Conservation (phyloP, 352 stramenopile genomes). For the Globisporangium yorkense region DNA sequence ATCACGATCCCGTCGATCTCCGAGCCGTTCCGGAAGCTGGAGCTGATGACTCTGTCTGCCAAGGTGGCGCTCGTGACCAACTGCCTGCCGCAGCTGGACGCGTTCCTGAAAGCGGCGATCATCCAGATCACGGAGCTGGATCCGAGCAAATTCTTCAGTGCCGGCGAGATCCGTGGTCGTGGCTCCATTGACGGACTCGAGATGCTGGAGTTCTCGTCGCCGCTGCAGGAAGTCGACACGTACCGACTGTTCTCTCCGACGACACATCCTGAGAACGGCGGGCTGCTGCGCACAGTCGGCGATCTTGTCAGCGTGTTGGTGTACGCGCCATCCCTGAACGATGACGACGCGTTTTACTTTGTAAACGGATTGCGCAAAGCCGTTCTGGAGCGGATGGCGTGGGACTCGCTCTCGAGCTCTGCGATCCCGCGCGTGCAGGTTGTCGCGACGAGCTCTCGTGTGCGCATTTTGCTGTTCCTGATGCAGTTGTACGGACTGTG, state of each 20-base stretch:
- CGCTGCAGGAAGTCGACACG: not conserved
- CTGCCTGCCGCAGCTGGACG: slow-evolving; percentile 85
- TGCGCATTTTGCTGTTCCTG: slow-evolving; percentile 37
- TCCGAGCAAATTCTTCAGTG: slow-evolving; percentile 2
- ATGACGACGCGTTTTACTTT: slow-evolving; percentile 87
- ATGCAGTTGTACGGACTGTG: slow-evolving; percentile 57
- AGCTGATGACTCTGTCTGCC: slow-evolving; percentile 58
- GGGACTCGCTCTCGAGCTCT: slow-evolving; percentile 5
- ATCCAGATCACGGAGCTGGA: slow-evolving; percentile 71
- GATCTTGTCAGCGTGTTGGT: slow-evolving; percentile 64
- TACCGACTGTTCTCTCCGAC: not conserved
- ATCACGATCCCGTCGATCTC: slow-evolving; percentile 87
- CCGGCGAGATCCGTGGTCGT: not conserved
- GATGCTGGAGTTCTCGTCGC: not conserved
- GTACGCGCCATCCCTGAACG: slow-evolving; percentile 67
- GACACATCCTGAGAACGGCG: not conserved
- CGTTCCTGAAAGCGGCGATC: slow-evolving; percentile 77
- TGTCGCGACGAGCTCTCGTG: slow-evolving; percentile 11
- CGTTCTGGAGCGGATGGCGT: slow-evolving; percentile 47
- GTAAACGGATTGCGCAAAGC: slow-evolving; percentile 68
- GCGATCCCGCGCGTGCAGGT: slow-evolving; percentile 9
- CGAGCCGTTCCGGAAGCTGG: slow-evolving; percentile 35
- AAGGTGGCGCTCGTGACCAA: slow-evolving; percentile 64
- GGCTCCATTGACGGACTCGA: slow-evolving; percentile 7
- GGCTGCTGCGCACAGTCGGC: slow-evolving; percentile 26